Percentiles rank a stretch among this genome's conserved stretches.
Conservation (phyloP, 208 protist genomes). For the Lotmaria passim region DNA sequence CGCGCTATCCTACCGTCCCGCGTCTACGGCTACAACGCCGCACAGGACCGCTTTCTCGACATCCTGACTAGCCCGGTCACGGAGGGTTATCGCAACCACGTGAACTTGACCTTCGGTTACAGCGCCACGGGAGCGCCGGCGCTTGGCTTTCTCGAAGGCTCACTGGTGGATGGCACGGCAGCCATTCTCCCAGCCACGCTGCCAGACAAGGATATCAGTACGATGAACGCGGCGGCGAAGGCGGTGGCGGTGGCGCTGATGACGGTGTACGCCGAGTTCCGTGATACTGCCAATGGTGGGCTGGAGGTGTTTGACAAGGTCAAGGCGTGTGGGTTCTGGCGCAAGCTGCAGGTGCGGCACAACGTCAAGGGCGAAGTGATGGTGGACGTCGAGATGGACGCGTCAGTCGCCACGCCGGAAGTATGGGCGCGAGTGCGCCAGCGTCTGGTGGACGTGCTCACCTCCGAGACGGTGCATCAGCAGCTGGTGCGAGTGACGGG, state of each 20-base stretch:
- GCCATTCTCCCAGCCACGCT: constrained; percentile 65
- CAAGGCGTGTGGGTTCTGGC: constrained; percentile 88
- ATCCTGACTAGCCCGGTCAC: constrained; percentile 74
- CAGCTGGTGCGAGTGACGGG: constrained; percentile 33
- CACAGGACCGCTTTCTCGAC: constrained; percentile 52
- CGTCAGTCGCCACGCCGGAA: constrained; percentile 33
- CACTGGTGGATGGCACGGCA: constrained; percentile 75
- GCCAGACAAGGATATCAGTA: constrained; percentile 46
- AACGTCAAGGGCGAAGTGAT: constrained; percentile 88
- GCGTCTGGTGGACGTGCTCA: constrained; percentile 45
- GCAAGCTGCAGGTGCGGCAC: constrained; percentile 88
- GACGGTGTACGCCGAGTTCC: constrained; percentile 44
- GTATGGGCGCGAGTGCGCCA: constrained; percentile 45
- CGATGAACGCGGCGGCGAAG: constrained; percentile 71
- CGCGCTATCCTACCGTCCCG: constrained; percentile 37
- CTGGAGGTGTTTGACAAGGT: constrained; percentile 82
- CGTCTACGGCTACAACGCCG: constrained; percentile 41
- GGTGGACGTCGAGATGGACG: constrained; percentile 77
- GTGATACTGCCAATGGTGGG: constrained; percentile 33
- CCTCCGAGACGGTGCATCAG: constrained; percentile 19
- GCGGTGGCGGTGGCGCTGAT: constrained; percentile 58
- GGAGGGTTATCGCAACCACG: constrained; percentile 93
- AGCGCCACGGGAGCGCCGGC: constrained; percentile 51
- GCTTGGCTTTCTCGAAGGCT: constrained; percentile 74
- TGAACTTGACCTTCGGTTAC: constrained; percentile 88